phyloP scores from a whole-genome alignment of 2,329 filamentous ascomycete species.

The Penicillium sp. region DNA sequence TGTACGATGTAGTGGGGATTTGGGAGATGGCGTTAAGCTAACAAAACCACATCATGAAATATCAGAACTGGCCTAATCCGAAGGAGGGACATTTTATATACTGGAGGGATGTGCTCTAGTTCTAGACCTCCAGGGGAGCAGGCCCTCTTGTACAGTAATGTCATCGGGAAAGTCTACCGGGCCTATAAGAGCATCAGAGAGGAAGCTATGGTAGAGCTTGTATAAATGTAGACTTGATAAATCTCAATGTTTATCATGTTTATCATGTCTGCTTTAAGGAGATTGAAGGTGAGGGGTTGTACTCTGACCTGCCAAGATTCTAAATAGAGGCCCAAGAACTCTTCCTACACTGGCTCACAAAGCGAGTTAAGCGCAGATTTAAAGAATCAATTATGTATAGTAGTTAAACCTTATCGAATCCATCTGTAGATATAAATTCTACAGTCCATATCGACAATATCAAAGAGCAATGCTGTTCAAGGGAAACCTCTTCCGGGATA shows the following conservation, averaged over 20 bases:
- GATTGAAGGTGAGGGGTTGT: slow-evolving; percentile 1
- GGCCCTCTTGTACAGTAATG: neutral
- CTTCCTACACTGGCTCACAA: neutral
- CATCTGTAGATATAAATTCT: neutral
- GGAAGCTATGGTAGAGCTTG: neutral
- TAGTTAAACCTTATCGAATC: neutral
- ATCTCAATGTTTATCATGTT: neutral
- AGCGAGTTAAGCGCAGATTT: neutral
- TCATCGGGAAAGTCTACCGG: neutral
- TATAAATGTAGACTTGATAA: neutral
- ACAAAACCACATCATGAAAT: neutral
- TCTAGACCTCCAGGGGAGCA: neutral
- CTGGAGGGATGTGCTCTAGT: neutral
- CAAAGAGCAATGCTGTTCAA: neutral
- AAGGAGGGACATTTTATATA: neutral
- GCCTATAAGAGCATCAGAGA: neutral
- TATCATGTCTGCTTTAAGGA: neutral
- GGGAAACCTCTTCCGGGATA: neutral
- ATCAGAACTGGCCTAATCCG: neutral
- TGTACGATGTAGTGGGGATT: neutral
- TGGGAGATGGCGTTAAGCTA: neutral
- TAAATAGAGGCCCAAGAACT: neutral
- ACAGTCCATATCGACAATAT: neutral
- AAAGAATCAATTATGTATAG: neutral
- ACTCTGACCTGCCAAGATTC: neutral